Percentiles rank a stretch among this genome's conserved stretches.
Evolutionary conservation across 495 filamentous ascomycete genomes (phyloP).

Genomic region (Cladorrhinum samala): DNA sequence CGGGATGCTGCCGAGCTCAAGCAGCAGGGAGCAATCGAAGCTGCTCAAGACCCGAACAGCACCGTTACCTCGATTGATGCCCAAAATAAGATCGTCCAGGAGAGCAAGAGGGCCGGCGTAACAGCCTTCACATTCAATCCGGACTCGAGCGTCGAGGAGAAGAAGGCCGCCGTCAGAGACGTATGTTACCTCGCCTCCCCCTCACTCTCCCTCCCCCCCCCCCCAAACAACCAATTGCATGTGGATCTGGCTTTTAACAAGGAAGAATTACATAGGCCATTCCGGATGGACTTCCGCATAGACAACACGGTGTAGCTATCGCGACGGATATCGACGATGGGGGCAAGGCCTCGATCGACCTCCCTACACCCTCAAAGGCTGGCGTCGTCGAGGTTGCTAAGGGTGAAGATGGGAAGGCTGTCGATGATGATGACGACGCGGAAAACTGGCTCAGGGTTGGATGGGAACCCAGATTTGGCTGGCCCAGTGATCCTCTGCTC

Average conservation of each 20-base stretch:
- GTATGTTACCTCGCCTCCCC: too few relatives aligned
- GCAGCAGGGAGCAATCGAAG: conserved; percentile 69
- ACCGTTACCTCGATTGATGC: conserved; percentile 61
- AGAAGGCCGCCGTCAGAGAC: conserved; percentile 68
- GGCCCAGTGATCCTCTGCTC: conserved; percentile 42
- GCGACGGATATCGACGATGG: conserved; percentile 70
- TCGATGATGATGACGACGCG: conserved; percentile 47
- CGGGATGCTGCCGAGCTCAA: conserved; percentile 57
- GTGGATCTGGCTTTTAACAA: too few relatives aligned
- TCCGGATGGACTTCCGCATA: conserved; percentile 56
- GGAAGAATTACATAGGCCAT: conserved; percentile 31
- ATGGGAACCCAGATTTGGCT: conserved; percentile 82
- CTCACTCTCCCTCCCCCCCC: too few relatives aligned
- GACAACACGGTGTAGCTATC: conserved; percentile 61
- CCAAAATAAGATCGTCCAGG: conserved; percentile 63
- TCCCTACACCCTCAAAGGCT: conserved; percentile 67
- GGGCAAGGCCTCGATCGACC: conserved; percentile 64
- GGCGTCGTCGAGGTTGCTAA: conserved; percentile 47
- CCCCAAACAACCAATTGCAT: not conserved
- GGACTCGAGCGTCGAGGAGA: conserved; percentile 74
- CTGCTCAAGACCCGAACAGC: conserved; percentile 61
- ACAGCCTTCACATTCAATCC: conserved; percentile 83
- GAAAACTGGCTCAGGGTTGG: conserved; percentile 63
- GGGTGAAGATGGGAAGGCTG: conserved; percentile 39
- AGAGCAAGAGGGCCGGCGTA: conserved; percentile 69